Base-by-base conservation (phyloP, 441 rosid species). In the Erysimum cheiri region DNA sequence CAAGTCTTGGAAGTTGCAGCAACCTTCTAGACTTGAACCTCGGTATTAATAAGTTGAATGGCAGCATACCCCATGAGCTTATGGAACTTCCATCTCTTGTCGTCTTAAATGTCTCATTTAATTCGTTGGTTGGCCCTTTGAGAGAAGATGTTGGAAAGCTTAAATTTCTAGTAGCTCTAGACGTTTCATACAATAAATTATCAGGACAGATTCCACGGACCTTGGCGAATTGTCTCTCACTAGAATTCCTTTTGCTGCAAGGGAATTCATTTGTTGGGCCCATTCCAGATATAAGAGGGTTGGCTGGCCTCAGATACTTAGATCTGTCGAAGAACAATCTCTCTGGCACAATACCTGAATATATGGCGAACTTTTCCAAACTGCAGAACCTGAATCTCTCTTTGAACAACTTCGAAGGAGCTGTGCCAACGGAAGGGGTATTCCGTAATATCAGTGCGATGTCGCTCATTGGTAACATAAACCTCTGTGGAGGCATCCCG, bases 401-500 rank as follows among this genome's bases (percentile, higher is more conserved):
- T 6, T 55, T 56, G 14, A 76, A 81, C 64, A 49, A 65, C 26
- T 72, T 81, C 0, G 57, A 81, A 36, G 85, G 77, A 9, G 60
- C 37, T 36, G 69, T 75, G 22, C 79, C 77, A 41, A n/a, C 52
- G 22, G 53, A 64, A 36, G 76, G 78, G 8, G 4, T 76, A 55
- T 70, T 76, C 10, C 17, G 53, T 8, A 74, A 81, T 60, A 10
- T 68, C 13, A 79, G 71, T 54, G 67, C 64, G n/a, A 6, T 68
- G 1, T 62, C 71, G 0, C 31, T 81, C 22, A 1, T 4, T 14
- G 81, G 83, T 59, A 74, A 77, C 70, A 53, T 17, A 12, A 47
- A 60, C 35, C 79, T 82, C 10, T 71, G 78, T 74, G 85, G 85
- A 13, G 81, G 85, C 39, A 54, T 58, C 22, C 32, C 47, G 1